Evolutionary conservation across 2,329 filamentous ascomycete genomes (phyloP), one percentile per base, ranked within the genome.

Genomic region (Annulohypoxylon truncatum): DNA sequence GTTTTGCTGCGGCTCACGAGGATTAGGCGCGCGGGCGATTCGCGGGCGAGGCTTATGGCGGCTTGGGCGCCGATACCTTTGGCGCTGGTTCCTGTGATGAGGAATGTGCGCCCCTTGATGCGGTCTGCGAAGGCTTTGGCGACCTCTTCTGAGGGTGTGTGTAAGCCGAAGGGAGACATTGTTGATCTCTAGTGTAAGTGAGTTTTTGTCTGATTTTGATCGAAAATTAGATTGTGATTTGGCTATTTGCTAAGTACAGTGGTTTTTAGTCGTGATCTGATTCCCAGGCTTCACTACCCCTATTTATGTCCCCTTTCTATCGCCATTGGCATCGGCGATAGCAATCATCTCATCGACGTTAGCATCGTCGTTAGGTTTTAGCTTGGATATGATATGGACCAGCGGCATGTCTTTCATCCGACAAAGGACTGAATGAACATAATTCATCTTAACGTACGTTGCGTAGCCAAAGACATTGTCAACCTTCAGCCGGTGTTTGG

Each of bases 21-120:
- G 50, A 72, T 54, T 28, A 70, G 18, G 9, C 69, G 67, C 3
- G 53, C 61, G 4, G 70, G 62, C 0, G 20, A 38, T n/a, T 55
- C 65, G 29, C 50, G 57, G 4, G 69, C 57, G 6, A 70, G 46
- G 2, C 57, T 28, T 33, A 61, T 44, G 2, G 66, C 64, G 0
- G 31, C 9, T 1, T 61, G 35, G 24, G 48, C 69, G 4, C 70
- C 68, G 24, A 72, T 55, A 9, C 67, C 62, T 10, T 53, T 46
- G 2, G 35, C 53, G 9, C 54, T 55, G 7, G 67, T 63, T 13
- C 69, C 66, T 3, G 71, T 73, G 33, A 73, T 60, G 42, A 72
- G 58, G 38, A 73, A 73, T 6, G 60, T 73, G 20, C 71, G 68
- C 9, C 65, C 70, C 18, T 64, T 63, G 44, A 70, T 62, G 10